Evolutionary conservation across 257 asterid genomes (phyloP), one percentile per base, ranked within the genome.

Genomic region (Verbena officinalis): DNA sequence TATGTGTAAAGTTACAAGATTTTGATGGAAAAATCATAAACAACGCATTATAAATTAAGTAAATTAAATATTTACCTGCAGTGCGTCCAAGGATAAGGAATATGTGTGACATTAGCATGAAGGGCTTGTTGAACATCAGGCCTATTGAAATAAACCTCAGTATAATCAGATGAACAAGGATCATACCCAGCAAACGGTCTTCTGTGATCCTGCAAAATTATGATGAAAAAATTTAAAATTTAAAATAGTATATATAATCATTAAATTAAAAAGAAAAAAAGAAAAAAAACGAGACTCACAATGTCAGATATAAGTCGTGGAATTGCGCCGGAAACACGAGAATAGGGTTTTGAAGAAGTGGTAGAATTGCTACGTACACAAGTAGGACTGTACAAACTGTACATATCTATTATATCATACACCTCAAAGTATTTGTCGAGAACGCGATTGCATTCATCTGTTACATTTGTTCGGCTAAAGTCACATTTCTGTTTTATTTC

Each of bases 111-210:
- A 73, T 91, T 91, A 38, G 97, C 97, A 65, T 91, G 97, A 22
- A 91, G 90, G 27, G 96, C 91, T 15, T 27, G 46, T 58, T 91
- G 97, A 36, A 91, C 97, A 72, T 91, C 95, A 6, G 81, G 82
- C 67, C 89, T 76, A 19, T 91, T 91, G 30, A 88, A 31, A 64
- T 91, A 91, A 0, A 1, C 4, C 65, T 70, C 68, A 0, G 95
- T 81, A 38, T 91, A 88, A 9, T 65, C 73, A 1, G 86, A 59
- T 1, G 64, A 46, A 60, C 97, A 91, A 2, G 96, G 97, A 60
- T 91, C 97, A 36, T 91, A 91, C 0, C 97, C 97, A 0, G 81
- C 51, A 39, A 55, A 71, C 0, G 81, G 78, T 68, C 77, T 76
- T 57, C 34, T 67, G 33, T 69, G 79, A 2, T 53, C 69, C 95